Conservation (phyloP, 768 basidiomycete genomes). For the Leucogyrophana mollusca region DNA sequence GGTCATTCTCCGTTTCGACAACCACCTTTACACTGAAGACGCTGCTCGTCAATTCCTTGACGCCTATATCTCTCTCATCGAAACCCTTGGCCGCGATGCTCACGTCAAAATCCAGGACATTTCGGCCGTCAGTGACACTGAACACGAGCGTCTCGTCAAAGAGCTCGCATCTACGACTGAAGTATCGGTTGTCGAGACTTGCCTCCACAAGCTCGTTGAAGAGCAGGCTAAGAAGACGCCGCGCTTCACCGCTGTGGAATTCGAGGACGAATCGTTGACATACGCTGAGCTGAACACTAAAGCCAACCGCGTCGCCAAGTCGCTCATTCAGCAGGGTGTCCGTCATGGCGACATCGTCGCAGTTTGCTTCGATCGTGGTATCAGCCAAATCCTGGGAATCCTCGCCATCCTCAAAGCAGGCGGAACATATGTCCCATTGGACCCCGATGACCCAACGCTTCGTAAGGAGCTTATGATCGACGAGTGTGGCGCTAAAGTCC, state of each 20-base stretch:
- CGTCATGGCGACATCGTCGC: conserved; percentile 22
- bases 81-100: conserved; percentile 16
- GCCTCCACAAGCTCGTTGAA: conserved; percentile 10
- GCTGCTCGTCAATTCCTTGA: conserved; percentile 28
- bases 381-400: conserved; percentile 25
- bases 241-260: conserved; percentile 20
- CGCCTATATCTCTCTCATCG: conserved; percentile 27
- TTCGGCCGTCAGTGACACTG: conserved; percentile 11
- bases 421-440: conserved; percentile 20
- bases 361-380: conserved; percentile 28
- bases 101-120: conserved; percentile 10
- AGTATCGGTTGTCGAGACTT: conserved; percentile 10
- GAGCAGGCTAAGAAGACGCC: conserved; percentile 19
- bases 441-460: conserved; percentile 27
- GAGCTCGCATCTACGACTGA: conserved; percentile 20
- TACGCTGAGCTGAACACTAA: conserved; percentile 29
- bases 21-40: conserved; percentile 25
- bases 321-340: conserved; percentile 24
- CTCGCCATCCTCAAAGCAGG: conserved; percentile 33
- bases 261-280: conserved; percentile 28
- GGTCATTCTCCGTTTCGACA: conserved; percentile 25
- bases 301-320: conserved; percentile 32
- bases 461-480: conserved; percentile 27
- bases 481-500: conserved; percentile 25
- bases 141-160: conserved; percentile 20